Conservation (phyloP, 352 stramenopile genomes). For the Phytophthora uliginosa region DNA sequence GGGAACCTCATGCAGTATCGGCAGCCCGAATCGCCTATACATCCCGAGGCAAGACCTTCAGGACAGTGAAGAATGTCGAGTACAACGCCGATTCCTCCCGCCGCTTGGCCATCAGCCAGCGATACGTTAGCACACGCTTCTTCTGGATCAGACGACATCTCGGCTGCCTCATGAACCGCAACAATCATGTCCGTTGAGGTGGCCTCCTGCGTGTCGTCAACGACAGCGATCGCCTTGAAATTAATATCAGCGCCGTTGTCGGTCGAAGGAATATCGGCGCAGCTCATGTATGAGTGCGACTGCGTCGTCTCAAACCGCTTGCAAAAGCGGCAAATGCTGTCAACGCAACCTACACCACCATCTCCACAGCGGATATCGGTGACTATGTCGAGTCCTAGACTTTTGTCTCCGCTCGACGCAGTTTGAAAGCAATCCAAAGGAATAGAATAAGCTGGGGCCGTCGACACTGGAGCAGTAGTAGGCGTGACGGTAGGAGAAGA, state of each 20-base stretch:
- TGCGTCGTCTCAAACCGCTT: conserved; percentile 37
- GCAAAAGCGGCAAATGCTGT: conserved; percentile 40
- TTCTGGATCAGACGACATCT: conserved; percentile 1
- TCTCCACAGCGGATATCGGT: conserved; percentile 46
- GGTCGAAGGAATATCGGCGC: conserved; percentile 23
- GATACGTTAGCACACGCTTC: conserved; percentile 22
- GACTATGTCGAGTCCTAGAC: conserved; percentile 34
- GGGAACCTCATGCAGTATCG: conserved; percentile 45
- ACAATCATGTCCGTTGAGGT: conserved; percentile 12
- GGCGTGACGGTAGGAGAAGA: conserved; percentile 5
- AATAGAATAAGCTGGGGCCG: conserved; percentile 25
- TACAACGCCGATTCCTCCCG: conserved; percentile 37
- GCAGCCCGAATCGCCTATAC: conserved; percentile 34
- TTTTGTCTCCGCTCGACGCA: conserved; percentile 31
- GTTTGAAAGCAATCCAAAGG: conserved; percentile 31
- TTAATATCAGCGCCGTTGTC: conserved; percentile 35
- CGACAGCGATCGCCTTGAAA: conserved; percentile 28
- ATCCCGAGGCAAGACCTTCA: conserved; percentile 32
- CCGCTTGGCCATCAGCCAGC: conserved; percentile 38
- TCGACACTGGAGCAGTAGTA: conserved; percentile 14
- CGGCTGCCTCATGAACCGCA: conserved; percentile 9
- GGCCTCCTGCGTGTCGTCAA: conserved; percentile 17
- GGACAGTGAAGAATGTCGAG: conserved; percentile 40
- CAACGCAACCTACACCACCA: conserved; percentile 40
- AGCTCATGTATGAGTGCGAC: conserved; percentile 33